Evolutionary conservation across 192 early-diverging fungal species (phyloP).

Genomic region (Rhizoclosmatium globosum): DNA sequence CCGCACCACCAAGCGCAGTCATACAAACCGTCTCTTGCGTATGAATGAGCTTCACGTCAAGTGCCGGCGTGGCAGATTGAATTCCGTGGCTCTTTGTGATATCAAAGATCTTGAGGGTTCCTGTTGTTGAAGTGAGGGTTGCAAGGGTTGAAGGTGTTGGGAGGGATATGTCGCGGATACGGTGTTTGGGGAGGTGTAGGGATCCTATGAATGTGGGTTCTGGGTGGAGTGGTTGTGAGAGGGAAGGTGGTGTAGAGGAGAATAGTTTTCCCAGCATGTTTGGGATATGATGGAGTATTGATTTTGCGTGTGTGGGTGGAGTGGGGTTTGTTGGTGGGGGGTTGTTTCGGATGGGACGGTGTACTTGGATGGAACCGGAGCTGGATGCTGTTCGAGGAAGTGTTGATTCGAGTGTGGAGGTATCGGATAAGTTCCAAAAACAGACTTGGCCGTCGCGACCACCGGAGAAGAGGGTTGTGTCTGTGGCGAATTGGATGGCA

Average conservation of each 20-base stretch:
- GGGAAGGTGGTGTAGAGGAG: background rate
- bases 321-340: background rate
- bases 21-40: constrained; percentile 42
- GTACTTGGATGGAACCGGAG: background rate
- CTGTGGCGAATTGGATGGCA: constrained; percentile 64
- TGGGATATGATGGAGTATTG: background rate
- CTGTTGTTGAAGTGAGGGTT: constrained; percentile 63
- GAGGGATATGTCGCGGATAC: background rate
- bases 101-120: constrained; percentile 74
- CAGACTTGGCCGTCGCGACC: constrained; percentile 54
- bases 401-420: background rate
- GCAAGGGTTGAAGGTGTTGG: constrained; percentile 42
- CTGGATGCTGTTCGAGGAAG: background rate
- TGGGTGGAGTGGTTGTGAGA: background rate
- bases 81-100: constrained; percentile 10
- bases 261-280: background rate
- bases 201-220: background rate
- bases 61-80: background rate
- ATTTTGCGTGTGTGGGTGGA: background rate
- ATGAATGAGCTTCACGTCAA: constrained; percentile 2
- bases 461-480: constrained; percentile 67
- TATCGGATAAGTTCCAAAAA: constrained; percentile 56
- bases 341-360: background rate
- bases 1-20: background rate
- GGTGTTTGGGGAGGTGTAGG: background rate